Evolutionary conservation across 2,329 filamentous ascomycete genomes (phyloP).

Genomic region (Botryotinia calthae): DNA sequence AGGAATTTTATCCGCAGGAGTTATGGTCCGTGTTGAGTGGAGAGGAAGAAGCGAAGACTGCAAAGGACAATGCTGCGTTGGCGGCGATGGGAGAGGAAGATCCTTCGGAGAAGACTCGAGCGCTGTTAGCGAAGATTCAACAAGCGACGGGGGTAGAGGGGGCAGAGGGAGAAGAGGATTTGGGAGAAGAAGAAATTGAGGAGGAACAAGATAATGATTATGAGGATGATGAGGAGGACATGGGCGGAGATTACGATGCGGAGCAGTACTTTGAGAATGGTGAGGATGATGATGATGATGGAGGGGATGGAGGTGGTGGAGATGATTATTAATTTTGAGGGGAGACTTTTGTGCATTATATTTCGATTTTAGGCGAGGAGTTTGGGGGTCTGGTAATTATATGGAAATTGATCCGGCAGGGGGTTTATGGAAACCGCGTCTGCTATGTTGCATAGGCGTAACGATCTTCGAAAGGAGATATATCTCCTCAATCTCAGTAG

Average conservation of each 20-base stretch:
- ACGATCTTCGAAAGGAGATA: not conserved
- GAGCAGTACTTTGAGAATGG: constrained; percentile 64
- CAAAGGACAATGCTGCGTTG: constrained; percentile 39
- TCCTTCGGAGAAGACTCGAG: constrained; percentile 32
- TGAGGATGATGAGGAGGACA: constrained; percentile 59
- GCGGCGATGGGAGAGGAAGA: constrained; percentile 32
- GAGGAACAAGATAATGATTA: constrained; percentile 44
- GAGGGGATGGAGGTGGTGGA: constrained; percentile 40
- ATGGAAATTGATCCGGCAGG: not conserved
- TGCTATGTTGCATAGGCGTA: not conserved
- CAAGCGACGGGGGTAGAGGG: constrained; percentile 34
- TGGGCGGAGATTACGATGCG: constrained; percentile 61
- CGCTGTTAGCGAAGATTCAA: constrained; percentile 30
- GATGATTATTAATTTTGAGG: constrained; percentile 29
- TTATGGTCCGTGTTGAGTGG: constrained; percentile 53
- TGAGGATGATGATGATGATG: constrained; percentile 49
- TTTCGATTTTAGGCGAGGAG: constrained; percentile 3
- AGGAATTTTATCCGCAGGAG: constrained; percentile 58
- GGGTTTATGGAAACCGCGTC: not conserved
- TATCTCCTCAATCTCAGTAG: not conserved
- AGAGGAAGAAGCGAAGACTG: constrained; percentile 32
- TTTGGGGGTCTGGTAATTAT: not conserved
- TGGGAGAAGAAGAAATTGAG: constrained; percentile 45
- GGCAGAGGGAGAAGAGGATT: constrained; percentile 43
- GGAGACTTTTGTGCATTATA: not conserved